Base-by-base conservation (phyloP, 2,329 filamentous ascomycete species). In the Reticulascus tulasneorum region DNA sequence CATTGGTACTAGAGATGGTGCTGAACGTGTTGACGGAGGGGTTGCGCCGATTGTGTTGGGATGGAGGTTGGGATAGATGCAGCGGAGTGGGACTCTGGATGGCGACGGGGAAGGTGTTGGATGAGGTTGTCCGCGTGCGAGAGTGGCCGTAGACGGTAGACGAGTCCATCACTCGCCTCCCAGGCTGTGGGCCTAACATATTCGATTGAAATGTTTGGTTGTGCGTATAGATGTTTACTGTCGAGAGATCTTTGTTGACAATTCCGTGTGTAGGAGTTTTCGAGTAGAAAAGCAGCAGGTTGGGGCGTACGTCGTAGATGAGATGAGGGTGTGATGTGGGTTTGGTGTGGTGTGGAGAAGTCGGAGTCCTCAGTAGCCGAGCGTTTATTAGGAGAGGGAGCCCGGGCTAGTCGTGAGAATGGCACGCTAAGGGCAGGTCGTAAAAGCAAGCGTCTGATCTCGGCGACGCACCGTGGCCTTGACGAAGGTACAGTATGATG, bases 1-100 rank as follows among this genome's bases (percentile, higher is more conserved):
- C 75, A n/a, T n/a, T n/a, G n/a, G n/a, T n/a, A 46, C 79, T 86
- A n/a, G 81, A 84, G 23, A 78, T 69, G 37, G 84, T 89, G 54
- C 79, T 84, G 55, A 79, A 77, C 16, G 75, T 79, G 66, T 86
- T 69, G 61, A 88, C 63, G 60, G 83, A 63, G 60, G 87, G 66
- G 58, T 82, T 72, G 48, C 75, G 72, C 44, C 75, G 72, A 34
- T 62, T 66, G 49, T 74, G 66, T 38, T 56, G 57, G 11, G 43
- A 42, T 8, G 48, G 47, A 20, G 49, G 46, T 45, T 63, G 59
- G 46, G 61, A 54, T 18, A 61, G 48, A 38, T 59, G 54, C 43
- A 54, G 59, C 30, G 53, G 55, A 19, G 48, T 47, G 27, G 54
- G 49, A 18, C 52, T 51, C 49, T 52, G 45, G 31, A 45, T 27